Conservation (phyloP, 1,139 yeast genomes). For the Kodamaea arcana region DNA sequence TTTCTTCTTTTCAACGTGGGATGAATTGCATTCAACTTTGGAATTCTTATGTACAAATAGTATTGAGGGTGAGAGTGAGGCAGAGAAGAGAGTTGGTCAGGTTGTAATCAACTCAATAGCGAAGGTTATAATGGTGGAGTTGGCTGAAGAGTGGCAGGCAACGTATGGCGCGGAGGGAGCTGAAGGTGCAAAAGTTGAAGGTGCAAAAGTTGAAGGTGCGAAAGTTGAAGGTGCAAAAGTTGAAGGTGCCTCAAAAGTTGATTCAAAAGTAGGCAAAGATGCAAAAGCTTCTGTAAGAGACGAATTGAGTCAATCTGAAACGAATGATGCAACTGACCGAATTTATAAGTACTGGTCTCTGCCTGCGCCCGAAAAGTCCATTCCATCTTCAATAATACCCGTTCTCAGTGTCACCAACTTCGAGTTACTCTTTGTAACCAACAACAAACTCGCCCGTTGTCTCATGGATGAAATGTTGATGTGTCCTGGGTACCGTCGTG, state of each 20-base stretch:
- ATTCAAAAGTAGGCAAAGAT: too few species aligned
- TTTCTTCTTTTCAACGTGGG: conserved; percentile 29
- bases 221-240: conserved; percentile 17
- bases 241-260: too few species aligned
- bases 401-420: conserved; percentile 41
- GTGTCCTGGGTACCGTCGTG: conserved; percentile 58
- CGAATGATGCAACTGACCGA: conserved; percentile 42
- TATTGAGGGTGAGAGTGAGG: conserved; percentile 24
- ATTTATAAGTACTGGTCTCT: conserved; percentile 45
- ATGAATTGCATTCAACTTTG: conserved; percentile 27
- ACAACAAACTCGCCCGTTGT: conserved; percentile 45
- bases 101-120: conserved; percentile 48
- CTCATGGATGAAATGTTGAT: conserved; percentile 66
- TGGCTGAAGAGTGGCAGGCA: too few species aligned
- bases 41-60: conserved; percentile 22
- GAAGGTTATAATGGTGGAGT: conserved; percentile 46
- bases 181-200: too few species aligned
- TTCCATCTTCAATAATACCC: conserved; percentile 29
- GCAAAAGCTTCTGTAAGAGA: too few species aligned
- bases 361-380: conserved; percentile 23
- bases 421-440: conserved; percentile 34
- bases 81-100: conserved; percentile 34
- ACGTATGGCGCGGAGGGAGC: too few species aligned
- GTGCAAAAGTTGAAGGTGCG: too few species aligned
- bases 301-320: conserved; percentile 2